Evolutionary conservation across 2,329 filamentous ascomycete genomes (phyloP), one percentile per base, ranked within the genome.

Genomic region (Hypoxylon sp.): DNA sequence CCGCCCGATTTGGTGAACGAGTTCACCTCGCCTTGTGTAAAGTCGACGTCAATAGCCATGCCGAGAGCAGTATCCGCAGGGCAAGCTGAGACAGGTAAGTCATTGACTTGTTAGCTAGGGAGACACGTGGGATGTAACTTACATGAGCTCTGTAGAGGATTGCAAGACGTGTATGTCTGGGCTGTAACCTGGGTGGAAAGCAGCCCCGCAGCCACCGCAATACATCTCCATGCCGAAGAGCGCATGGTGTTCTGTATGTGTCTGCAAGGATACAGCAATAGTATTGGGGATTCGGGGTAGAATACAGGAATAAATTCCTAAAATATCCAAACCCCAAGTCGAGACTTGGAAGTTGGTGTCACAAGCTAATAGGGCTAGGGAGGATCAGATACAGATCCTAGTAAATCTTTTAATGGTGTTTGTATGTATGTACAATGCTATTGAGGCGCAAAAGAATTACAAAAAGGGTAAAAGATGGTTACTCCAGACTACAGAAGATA

Each of bases 11-110:
- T 81, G 2, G 87, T 89, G 81, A 98, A 98, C 50, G 92, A 92
- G 80, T 92, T 90, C 53, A 96, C 94, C 31, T 84, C 81, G 69
- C 93, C 93, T 71, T 91, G 84, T 35, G 88, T 91, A 81, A 98
- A 97, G 82, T 98, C 93, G 80, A 96, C 90, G 69, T 88, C 86
- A 74, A 94, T 90, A n/a, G 92, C 87, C 84, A 89, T 92, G 63
- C 93, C 94, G 3, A 98, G 87, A 0, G 94, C 95, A 6, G 92
- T 89, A 78, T 98, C 85, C 58, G 92, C 79, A 5, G 92, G 88
- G 76, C 95, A 98, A 66, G 82, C 85, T 83, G 83, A 84, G 75
- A 71, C 63, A 24, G 59, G 63, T 71, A 59, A 72, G 73, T 29
- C 73, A 66, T 70, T 17, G 26, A 62, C 33, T 9, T 31, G 37